These are phyloP conservation scores for Coprinopsis strossmayeri DNA, from an alignment of 768 basidiomycete species.

Conservation along the genomic window DNA sequence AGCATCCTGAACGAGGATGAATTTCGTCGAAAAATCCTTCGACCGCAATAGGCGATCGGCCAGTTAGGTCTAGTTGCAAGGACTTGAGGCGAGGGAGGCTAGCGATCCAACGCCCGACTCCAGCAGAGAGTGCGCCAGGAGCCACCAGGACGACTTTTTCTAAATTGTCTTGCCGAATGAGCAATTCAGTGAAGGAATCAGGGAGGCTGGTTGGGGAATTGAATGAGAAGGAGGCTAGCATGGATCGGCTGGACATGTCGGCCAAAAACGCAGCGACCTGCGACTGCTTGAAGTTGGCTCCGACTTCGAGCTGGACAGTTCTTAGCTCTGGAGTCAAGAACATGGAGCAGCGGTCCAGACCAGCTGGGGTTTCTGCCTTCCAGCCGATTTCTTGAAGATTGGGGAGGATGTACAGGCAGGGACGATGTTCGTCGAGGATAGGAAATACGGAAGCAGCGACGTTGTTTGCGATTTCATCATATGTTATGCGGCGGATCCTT, in stretches of 20 bases:
- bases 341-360: constrained; percentile 54
- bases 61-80: constrained; percentile 67
- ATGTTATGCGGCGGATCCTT: constrained; percentile 61
- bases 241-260: constrained; percentile 56
- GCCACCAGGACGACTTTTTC: constrained; percentile 63
- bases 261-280: constrained; percentile 58
- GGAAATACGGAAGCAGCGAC: constrained; percentile 62
- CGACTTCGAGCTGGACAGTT: constrained; percentile 56
- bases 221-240: constrained; percentile 63
- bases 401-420: constrained; percentile 60
- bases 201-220: constrained; percentile 64
- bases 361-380: constrained; percentile 62
- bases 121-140: constrained; percentile 66
- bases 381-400: constrained; percentile 63
- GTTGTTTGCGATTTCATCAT: constrained; percentile 61
- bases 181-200: constrained; percentile 61
- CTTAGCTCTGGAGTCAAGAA: constrained; percentile 65
- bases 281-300: constrained; percentile 39
- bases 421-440: constrained; percentile 57
- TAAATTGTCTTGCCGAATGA: constrained; percentile 50
- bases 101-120: constrained; percentile 70
- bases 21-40: constrained; percentile 78
- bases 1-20: constrained; percentile 55
- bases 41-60: constrained; percentile 59
- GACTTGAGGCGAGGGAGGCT: constrained; percentile 54